phyloP scores from a whole-genome alignment of 768 basidiomycete species.

The Tricholoma sp. region DNA sequence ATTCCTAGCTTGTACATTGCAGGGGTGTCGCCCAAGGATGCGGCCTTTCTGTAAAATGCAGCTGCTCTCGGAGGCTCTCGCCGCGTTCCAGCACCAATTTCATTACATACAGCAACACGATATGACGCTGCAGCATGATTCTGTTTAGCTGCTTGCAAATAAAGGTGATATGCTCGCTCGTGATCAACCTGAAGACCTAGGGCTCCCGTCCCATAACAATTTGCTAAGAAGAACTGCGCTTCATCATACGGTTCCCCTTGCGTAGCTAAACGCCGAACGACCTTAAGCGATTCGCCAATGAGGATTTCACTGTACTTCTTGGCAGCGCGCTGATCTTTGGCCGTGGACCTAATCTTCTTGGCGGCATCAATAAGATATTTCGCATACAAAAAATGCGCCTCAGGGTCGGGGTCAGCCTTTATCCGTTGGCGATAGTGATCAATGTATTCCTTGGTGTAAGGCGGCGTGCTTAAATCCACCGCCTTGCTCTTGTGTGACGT shows the following conservation, averaged over 20 bases:
- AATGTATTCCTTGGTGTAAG: slow-evolving; percentile 93
- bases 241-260: slow-evolving; percentile 91
- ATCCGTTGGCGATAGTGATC: slow-evolving; percentile 97
- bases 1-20: slow-evolving; percentile 99
- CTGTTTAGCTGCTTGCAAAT: slow-evolving; percentile 95
- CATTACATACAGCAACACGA: slow-evolving; percentile 97
- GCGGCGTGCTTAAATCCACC: slow-evolving; percentile 75
- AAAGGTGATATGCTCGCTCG: slow-evolving; percentile 95
- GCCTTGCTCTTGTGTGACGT: slow-evolving; percentile 73
- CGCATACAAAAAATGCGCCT: slow-evolving; percentile 96
- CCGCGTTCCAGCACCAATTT: slow-evolving; percentile 94
- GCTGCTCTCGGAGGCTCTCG: slow-evolving; percentile 85
- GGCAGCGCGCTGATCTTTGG: slow-evolving; percentile 75
- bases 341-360: slow-evolving; percentile 74
- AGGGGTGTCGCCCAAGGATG: slow-evolving; percentile 91
- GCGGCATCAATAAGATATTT: slow-evolving; percentile 99
- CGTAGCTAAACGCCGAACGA: slow-evolving; percentile 87
- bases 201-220: slow-evolving; percentile 92
- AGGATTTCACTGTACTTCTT: slow-evolving; percentile 89
- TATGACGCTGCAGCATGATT: slow-evolving; percentile 95
- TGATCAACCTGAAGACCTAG: slow-evolving; percentile 97
- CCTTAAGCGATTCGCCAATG: slow-evolving; percentile 85
- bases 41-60: slow-evolving; percentile 95
- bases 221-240: slow-evolving; percentile 97
- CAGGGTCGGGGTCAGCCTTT: slow-evolving; percentile 96